Conservation (phyloP, 1,139 yeast species). For the Pichia sorboxylosa region DNA sequence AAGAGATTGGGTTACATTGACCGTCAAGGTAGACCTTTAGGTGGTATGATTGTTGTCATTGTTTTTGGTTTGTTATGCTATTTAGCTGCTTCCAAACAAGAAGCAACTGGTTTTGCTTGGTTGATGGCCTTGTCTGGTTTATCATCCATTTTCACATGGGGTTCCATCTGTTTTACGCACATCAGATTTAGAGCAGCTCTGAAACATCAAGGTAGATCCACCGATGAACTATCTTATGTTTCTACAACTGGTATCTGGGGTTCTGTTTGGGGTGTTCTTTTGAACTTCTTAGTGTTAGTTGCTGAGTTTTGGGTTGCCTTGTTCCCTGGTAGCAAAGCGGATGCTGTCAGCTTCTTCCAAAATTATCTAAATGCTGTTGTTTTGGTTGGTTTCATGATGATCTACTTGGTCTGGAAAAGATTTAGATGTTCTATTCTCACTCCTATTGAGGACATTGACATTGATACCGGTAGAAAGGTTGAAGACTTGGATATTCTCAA, state of each 20-base stretch:
- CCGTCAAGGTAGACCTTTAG: constrained; percentile 56
- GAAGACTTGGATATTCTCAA: constrained; percentile 46
- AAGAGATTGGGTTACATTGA: constrained; percentile 57
- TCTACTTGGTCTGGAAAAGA: constrained; percentile 17
- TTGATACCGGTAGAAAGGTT: constrained; percentile 54
- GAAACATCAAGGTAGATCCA: constrained; percentile 44
- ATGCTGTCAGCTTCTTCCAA: constrained; percentile 33
- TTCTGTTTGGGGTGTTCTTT: constrained; percentile 46
- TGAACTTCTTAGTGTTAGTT: constrained; percentile 49
- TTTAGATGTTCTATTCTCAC: constrained; percentile 30
- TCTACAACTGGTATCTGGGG: constrained; percentile 61
- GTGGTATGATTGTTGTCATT: constrained; percentile 44
- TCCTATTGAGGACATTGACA: constrained; percentile 41
- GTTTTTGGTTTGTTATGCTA: constrained; percentile 57
- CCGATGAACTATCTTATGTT: constrained; percentile 51
- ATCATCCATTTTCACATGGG: constrained; percentile 73
- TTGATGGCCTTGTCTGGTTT: constrained; percentile 69
- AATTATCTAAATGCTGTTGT: constrained; percentile 40
- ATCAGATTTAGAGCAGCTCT: constrained; percentile 69
- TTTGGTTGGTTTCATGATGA: constrained; percentile 27
- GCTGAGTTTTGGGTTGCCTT: constrained; percentile 50
- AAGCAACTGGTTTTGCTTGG: constrained; percentile 63
- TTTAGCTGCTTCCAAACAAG: constrained; percentile 52
- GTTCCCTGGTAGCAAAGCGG: constrained; percentile 23
- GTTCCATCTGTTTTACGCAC: constrained; percentile 58